These are phyloP conservation scores for Penicillium riverlandense DNA, from an alignment of 495 filamentous ascomycete genomes.

Conservation along the genomic window DNA sequence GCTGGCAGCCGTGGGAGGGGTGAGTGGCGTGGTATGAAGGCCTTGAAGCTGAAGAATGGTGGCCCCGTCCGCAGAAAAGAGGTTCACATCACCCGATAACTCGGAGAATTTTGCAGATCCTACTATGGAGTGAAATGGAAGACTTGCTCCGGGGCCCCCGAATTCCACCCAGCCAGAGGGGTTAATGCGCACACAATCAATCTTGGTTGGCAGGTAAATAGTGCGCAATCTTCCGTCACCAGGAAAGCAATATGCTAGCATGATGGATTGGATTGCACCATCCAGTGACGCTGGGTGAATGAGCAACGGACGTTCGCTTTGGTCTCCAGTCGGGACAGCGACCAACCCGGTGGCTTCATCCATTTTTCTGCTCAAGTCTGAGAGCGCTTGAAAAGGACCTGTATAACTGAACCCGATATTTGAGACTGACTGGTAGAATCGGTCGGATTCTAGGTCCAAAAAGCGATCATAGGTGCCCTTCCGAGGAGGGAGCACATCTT, in stretches of 20 bases:
- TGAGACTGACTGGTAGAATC: slow-evolving; percentile 31
- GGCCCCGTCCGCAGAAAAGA: slow-evolving; percentile 10
- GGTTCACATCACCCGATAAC: slow-evolving; percentile 19
- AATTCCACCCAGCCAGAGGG: slow-evolving; percentile 13
- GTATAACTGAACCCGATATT: slow-evolving; percentile 27
- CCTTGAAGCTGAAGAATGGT: slow-evolving; percentile 19
- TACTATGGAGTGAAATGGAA: slow-evolving; percentile 13
- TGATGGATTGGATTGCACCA: slow-evolving; percentile 32
- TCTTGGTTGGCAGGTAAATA: slow-evolving; percentile 19
- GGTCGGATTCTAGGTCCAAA: slow-evolving; percentile 29
- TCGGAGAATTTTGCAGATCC: slow-evolving; percentile 8
- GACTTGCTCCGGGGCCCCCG: slow-evolving; percentile 2
- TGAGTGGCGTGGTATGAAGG: slow-evolving; percentile 17
- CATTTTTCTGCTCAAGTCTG: slow-evolving; percentile 15
- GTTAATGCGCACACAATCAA: slow-evolving; percentile 39
- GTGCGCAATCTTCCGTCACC: slow-evolving; percentile 20
- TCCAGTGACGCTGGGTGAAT: slow-evolving; percentile 37
- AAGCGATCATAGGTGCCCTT: background rate
- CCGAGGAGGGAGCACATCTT: slow-evolving; percentile 7
- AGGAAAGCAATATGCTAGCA: slow-evolving; percentile 31
- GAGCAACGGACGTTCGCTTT: slow-evolving; percentile 1
- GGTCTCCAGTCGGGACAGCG: slow-evolving; percentile 3
- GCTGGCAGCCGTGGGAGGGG: slow-evolving; percentile 7
- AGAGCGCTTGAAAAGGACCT: slow-evolving; percentile 19
- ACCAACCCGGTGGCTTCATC: slow-evolving; percentile 15